These are phyloP conservation scores for Piper longum DNA, from an alignment of 164 flowering plant species.

Conservation along the genomic window DNA sequence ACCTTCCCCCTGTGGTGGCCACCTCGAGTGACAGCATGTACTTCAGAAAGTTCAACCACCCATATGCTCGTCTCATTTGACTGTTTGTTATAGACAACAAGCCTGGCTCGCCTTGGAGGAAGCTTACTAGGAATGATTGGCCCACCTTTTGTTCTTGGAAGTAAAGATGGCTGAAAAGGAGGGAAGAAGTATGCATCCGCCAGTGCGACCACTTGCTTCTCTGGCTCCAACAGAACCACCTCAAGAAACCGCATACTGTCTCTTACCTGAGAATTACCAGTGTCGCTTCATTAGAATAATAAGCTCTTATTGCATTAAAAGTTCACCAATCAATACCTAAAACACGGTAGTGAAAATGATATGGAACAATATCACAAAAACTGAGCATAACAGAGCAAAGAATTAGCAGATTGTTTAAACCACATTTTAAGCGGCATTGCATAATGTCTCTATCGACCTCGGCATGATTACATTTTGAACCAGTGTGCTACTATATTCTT, in stretches of 20 bases:
- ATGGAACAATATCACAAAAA: too few relatives aligned
- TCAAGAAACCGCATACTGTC: constrained; percentile 91
- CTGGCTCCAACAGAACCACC: constrained; percentile 75
- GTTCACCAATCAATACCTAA: not conserved
- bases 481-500: not conserved
- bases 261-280: constrained; percentile 42
- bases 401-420: not conserved
- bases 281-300: not conserved
- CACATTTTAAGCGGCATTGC: not conserved
- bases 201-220: constrained; percentile 70
- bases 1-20: constrained; percentile 95
- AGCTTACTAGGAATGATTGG: constrained; percentile 68
- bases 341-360: not conserved
- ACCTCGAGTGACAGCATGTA: constrained; percentile 88
- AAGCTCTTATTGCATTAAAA: not conserved
- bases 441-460: too few relatives aligned
- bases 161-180: constrained; percentile 82
- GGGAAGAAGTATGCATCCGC: constrained; percentile 98
- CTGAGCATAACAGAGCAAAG: too few relatives aligned
- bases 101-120: constrained; percentile 78
- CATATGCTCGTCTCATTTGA: constrained; percentile 80
- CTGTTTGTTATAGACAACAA: constrained; percentile 64
- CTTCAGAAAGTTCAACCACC: constrained; percentile 75
- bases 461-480: too few relatives aligned
- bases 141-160: constrained; percentile 78